phyloP scores from a whole-genome alignment of 2,329 filamentous ascomycete genomes.

The Curvularia hawaiiensis region DNA sequence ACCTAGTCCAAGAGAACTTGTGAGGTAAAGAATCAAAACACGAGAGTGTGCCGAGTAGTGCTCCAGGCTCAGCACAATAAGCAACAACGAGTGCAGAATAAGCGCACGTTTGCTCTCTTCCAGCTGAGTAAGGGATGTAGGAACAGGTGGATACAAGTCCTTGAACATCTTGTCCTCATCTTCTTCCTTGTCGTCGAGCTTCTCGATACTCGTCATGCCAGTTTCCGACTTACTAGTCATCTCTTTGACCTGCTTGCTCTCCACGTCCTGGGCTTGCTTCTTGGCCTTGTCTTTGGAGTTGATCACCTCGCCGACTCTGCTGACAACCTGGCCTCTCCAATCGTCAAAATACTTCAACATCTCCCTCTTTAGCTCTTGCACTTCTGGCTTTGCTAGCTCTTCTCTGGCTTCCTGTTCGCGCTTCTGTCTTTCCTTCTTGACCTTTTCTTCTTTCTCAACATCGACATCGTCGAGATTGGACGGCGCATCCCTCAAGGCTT shows the following conservation, averaged over 20 bases:
- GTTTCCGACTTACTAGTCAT: slow-evolving; percentile 38
- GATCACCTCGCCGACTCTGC: slow-evolving; percentile 71
- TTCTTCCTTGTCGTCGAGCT: slow-evolving; percentile 34
- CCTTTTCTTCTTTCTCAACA: slow-evolving; percentile 39
- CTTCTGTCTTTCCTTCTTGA: slow-evolving; percentile 36
- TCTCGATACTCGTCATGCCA: slow-evolving; percentile 32
- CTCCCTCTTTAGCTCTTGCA: slow-evolving; percentile 71
- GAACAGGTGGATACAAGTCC: slow-evolving; percentile 50
- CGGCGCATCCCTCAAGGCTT: slow-evolving; percentile 30
- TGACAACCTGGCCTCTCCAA: slow-evolving; percentile 75
- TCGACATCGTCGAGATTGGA: slow-evolving; percentile 31
- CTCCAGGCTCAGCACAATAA: slow-evolving; percentile 76
- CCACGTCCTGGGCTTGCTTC: slow-evolving; percentile 34
- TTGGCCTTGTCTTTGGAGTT: slow-evolving; percentile 45
- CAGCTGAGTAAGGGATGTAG: slow-evolving; percentile 59
- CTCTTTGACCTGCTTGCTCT: slow-evolving; percentile 26
- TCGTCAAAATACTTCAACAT: slow-evolving; percentile 75
- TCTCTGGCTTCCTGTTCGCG: slow-evolving; percentile 48
- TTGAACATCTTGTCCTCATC: slow-evolving; percentile 48
- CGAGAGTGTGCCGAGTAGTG: slow-evolving; percentile 78
- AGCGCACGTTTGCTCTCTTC: slow-evolving; percentile 66
- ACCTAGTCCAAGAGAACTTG: slow-evolving; percentile 73
- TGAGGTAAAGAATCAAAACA: slow-evolving; percentile 70
- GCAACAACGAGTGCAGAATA: slow-evolving; percentile 72
- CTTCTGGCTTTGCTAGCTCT: slow-evolving; percentile 57